phyloP scores from a whole-genome alignment of 116 monocot species.

The Phalaenopsis hybrid region DNA sequence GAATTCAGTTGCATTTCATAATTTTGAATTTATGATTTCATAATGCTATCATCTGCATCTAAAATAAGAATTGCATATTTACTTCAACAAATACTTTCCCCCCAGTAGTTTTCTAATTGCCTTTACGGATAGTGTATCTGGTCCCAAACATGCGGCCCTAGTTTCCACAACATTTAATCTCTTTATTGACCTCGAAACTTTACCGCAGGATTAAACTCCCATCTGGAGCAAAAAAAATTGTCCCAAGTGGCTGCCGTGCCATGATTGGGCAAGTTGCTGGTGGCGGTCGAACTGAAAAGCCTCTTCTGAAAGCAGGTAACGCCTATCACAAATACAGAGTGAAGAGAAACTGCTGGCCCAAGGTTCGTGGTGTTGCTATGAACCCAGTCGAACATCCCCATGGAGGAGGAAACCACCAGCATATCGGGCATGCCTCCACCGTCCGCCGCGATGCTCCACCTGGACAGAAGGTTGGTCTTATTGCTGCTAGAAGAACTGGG shows the following conservation, averaged over 20 bases:
- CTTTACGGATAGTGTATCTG: too few species aligned
- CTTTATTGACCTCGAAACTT: too few species aligned
- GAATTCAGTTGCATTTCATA: too few species aligned
- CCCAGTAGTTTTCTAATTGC: too few species aligned
- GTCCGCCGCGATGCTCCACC: constrained; percentile 64
- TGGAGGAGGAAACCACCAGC: constrained; percentile 74
- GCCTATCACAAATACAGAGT: constrained; percentile 60
- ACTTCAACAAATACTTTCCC: too few species aligned
- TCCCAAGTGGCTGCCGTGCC: constrained; percentile 50
- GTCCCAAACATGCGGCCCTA: too few species aligned
- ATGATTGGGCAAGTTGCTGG: constrained; percentile 66
- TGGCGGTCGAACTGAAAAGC: constrained; percentile 59
- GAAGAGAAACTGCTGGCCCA: constrained; percentile 73
- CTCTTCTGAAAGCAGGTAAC: constrained; percentile 53
- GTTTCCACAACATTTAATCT: too few species aligned
- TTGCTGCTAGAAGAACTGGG: constrained; percentile 65
- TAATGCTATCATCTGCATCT: too few species aligned
- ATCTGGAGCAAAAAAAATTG: constrained; percentile 59
- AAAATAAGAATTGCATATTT: too few species aligned
- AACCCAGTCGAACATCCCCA: constrained; percentile 69
- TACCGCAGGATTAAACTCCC: constrained; percentile 58
- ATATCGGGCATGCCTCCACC: constrained; percentile 58
- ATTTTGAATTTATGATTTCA: too few species aligned
- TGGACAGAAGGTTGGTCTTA: constrained; percentile 71
- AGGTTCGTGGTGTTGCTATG: constrained; percentile 76